Base-by-base conservation (phyloP, 305 asterid species). In the Solanum hybrid region DNA sequence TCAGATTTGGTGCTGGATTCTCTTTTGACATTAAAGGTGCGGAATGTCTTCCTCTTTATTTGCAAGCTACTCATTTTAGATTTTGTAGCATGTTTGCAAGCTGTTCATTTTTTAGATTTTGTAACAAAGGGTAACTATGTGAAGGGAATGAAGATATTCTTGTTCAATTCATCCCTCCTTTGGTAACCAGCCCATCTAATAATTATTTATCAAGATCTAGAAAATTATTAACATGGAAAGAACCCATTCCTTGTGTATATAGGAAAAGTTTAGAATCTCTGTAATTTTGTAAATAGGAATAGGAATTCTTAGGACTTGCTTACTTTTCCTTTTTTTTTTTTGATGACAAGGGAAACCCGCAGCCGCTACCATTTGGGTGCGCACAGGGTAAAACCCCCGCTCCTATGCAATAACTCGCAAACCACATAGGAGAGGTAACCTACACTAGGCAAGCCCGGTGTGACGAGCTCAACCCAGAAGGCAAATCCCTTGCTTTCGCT, bases 21-120 rank as follows among this genome's bases (percentile, higher is more conserved):
- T 42, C 92, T 96, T 79, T 92, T 97, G 51, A 94, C 98, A 10
- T 95, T 94, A 88, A 87, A 94, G 40, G 99, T 97, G 90, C 91
- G 97, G 91, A 80, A 27, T 71, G 85, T 75, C 86, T 77, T 37
- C 40, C 84, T 73, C 14, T 31, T 79, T 82, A 29, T 86, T 34
- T 77, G 42, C 82, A 34, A 77, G 42, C 42, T 77, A 20, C 42
- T 77, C 27, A 34, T 77, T 77, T 77, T 76, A 76, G 81, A 32
- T 76, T 76, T 32, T 32, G 40, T 76, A 76, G n/a, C 38, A 32
- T 77, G 37, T 86, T 76, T 76, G 26, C 42, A 32, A 76, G 81
- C 42, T 76, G 42, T 20, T 75, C 38, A 29, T 75, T 31, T 31
- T 77, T 31, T 34, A 34, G 27, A 77, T 34, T 77, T 34, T 9